Evolutionary conservation across 306 rosid genomes (phyloP), one percentile per base, ranked within the genome.

Genomic region (Cicer arietinum): DNA sequence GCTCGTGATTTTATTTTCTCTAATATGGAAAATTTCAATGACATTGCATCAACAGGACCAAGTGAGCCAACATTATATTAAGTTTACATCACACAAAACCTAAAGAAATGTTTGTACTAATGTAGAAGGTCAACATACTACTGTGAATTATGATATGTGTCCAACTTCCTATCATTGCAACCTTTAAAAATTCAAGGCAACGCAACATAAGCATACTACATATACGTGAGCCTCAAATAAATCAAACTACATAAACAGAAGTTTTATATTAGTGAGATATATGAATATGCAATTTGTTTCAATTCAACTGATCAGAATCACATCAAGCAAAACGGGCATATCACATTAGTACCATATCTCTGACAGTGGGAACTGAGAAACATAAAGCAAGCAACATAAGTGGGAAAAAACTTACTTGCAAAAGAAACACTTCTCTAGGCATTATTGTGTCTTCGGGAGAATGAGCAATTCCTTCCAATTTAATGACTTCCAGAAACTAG

Each of bases 401-500:
- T 57, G 41, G 41, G 2, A 67, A 52, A 57, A 45, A 25, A 48
- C 90, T 79, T 87, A 94, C 98, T 83, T 94, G 98, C 85, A 94
- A 74, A 44, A 94, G 97, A 76, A 94, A 88, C 89, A 94, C 84
- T 53, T 94, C 98, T 78, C 98, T 82, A 20, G 98, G 92, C 89
- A 94, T 82, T 58, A 91, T 86, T 25, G 96, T 65, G 8, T 90
- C 98, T 52, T 91, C 97, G 40, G 91, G 92, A 82, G 92, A 88
- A 71, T 91, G 97, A 77, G 94, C 91, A 65, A 94, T 67, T 41
- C 97, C 96, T 85, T 94, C 98, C 85, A 91, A 78, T 78, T 91
- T 91, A 56, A 94, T 94, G 82, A 94, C 96, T 85, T 94, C 98
- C 81, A 94, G 71, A 88, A 88, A 91, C 98, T 94, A 77, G 25